Evolutionary conservation across 2,329 filamentous ascomycete species (phyloP), one percentile per base, ranked within the genome.

Genomic region (Ophiocordyceps sinensis): DNA sequence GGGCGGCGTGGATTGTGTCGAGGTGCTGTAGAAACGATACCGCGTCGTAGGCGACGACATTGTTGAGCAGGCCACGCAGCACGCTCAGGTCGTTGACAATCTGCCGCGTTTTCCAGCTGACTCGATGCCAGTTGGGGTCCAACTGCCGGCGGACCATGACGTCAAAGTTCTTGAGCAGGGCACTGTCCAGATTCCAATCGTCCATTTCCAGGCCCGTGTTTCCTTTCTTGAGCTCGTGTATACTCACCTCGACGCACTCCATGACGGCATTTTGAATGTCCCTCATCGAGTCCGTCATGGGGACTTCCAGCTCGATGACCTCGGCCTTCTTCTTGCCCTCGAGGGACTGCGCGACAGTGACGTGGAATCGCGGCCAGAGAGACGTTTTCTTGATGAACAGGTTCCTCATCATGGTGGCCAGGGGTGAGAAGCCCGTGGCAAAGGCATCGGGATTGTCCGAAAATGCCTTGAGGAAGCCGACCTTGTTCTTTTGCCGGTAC

Each of bases 91-190:
- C 91, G 52, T 80, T 82, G 43, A 94, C 89, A 50, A 98, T 94
- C 61, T 95, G 88, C 53, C 83, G 85, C 2, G 89, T 96, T 61
- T 91, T 87, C 71, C 85, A 94, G 58, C 84, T 95, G 40, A 94
- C 85, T 41, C 91, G 78, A 64, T 98, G 91, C 91, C 91, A 98
- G 44, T 96, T 88, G 5, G 89, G 88, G 54, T 96, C 88, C 15
- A 98, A 67, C 59, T 98, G 91, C 43, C 88, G 75, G 46, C 89
- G 75, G 39, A 98, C 79, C 42, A 88, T 82, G 45, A 84, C 69
- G 57, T 96, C 91, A 58, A 98, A 98, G 53, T 87, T 94, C 54
- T 82, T 85, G 49, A 95, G 82, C 45, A 96, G 64, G 30, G 89
- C 89, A 54, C 85, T 95, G 59, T 96, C 89, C 15, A 94, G 69